Evolutionary conservation across 306 rosid species (phyloP).

Genomic region (Sicyos edulis): DNA sequence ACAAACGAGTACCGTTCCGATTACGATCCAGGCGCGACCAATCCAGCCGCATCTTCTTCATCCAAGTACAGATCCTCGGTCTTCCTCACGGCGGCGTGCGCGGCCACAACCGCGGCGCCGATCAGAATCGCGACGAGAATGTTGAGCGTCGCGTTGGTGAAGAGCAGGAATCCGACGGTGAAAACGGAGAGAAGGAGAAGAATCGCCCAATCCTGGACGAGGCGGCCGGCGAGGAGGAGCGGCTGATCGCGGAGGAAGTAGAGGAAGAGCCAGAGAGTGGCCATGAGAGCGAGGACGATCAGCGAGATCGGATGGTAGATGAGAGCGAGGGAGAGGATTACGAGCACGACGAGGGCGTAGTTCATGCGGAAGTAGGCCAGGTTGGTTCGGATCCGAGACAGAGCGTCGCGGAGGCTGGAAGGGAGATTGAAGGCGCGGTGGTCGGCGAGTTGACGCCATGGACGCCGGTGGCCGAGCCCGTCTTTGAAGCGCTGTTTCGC

Average conservation of each 20-base stretch:
- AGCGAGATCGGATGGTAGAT: slow-evolving; percentile 87
- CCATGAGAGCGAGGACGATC: slow-evolving; percentile 49
- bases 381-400: slow-evolving; percentile 36
- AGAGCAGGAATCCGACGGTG: slow-evolving; percentile 53
- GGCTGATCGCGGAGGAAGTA: slow-evolving; percentile 92
- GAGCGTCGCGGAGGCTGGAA: slow-evolving; percentile 25
- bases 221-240: slow-evolving; percentile 35
- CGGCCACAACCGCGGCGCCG: slow-evolving; percentile 30
- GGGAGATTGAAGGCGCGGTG: slow-evolving; percentile 43
- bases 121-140: slow-evolving; percentile 43
- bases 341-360: slow-evolving; percentile 49
- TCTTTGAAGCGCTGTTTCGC: slow-evolving; percentile 57
- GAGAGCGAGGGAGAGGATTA: slow-evolving; percentile 58
- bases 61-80: slow-evolving; percentile 52
- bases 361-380: slow-evolving; percentile 64
- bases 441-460: slow-evolving; percentile 66
- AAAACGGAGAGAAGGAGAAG: slow-evolving; percentile 40
- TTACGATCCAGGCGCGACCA: slow-evolving; percentile 31
- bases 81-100: slow-evolving; percentile 53
- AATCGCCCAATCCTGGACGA: slow-evolving; percentile 61
- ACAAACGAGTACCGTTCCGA: neutral
- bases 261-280: slow-evolving; percentile 67
- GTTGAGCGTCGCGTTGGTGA: slow-evolving; percentile 57
- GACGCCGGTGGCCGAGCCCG: slow-evolving; percentile 66
- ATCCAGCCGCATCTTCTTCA: slow-evolving; percentile 47